Conservation (phyloP, 768 basidiomycete species). For the Boletus sp. region DNA sequence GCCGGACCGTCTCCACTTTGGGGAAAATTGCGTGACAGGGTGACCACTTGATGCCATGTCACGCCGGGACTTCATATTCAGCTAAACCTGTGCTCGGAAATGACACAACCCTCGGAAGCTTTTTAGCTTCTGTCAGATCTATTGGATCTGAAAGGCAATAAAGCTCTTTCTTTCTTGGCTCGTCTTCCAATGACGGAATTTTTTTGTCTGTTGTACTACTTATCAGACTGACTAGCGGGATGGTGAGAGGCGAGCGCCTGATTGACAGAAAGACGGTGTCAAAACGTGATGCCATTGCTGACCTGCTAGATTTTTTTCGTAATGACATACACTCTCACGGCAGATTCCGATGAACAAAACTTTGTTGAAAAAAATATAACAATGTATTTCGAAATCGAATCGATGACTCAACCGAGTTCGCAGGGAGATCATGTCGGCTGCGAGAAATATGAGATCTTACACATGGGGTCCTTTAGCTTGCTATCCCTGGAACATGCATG, state of each 20-base stretch:
- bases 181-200: slow-evolving; percentile 11
- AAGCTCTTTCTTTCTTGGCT: background rate
- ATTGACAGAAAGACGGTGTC: background rate
- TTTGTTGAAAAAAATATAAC: background rate
- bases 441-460: background rate
- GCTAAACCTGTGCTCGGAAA: slow-evolving; percentile 32
- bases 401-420: background rate
- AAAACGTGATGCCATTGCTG: background rate
- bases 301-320: slow-evolving; percentile 7
- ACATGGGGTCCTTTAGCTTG: too few relatives aligned
- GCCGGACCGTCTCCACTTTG: slow-evolving; percentile 12
- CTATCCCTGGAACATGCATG: too few relatives aligned
- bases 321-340: slow-evolving; percentile 8
- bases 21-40: slow-evolving; percentile 28
- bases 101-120: slow-evolving; percentile 16
- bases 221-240: too few relatives aligned
- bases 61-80: slow-evolving; percentile 26
- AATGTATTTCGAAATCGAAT: background rate
- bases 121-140: slow-evolving; percentile 9
- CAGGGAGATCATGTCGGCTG: background rate
- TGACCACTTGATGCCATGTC: slow-evolving; percentile 21
- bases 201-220: background rate
- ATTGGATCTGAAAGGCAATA: slow-evolving; percentile 8
- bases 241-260: background rate
- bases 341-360: slow-evolving; percentile 6